Conservation (phyloP, 1,139 yeast species). For the Schwanniomyces etchellsii region DNA sequence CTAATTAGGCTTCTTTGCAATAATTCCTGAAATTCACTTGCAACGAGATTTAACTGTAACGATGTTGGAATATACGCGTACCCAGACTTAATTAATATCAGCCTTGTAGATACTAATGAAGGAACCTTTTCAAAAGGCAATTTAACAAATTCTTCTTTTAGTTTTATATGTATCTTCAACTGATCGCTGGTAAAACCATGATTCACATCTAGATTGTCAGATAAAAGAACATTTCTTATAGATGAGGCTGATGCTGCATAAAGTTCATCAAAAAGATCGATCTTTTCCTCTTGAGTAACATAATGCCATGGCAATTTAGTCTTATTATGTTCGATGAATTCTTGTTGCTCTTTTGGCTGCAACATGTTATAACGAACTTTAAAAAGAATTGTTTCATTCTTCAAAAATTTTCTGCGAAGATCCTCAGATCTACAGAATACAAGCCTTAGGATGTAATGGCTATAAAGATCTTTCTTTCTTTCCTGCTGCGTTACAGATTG, state of each 20-base stretch:
- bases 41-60: constrained; percentile 65
- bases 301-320: constrained; percentile 66
- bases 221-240: constrained; percentile 24
- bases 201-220: constrained; percentile 24
- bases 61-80: constrained; percentile 81
- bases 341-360: constrained; percentile 64
- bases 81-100: constrained; percentile 62
- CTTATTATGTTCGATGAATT: constrained; percentile 52
- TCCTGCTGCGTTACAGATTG: constrained; percentile 38
- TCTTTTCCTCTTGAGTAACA: constrained; percentile 60
- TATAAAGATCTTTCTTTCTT: constrained; percentile 83
- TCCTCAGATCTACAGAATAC: constrained; percentile 93
- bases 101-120: constrained; percentile 65
- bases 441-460: constrained; percentile 80
- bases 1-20: constrained; percentile 50
- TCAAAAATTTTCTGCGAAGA: constrained; percentile 68
- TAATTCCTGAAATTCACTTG: constrained; percentile 57
- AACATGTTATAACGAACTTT: constrained; percentile 63
- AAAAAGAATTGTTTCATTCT: constrained; percentile 72
- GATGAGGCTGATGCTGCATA: constrained; percentile 45
- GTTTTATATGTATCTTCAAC: constrained; percentile 35
- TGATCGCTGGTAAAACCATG: constrained; percentile 35
- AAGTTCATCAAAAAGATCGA: constrained; percentile 42
- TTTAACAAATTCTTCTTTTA: constrained; percentile 62
- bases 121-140: constrained; percentile 84